These are phyloP conservation scores for Trametes cingulata DNA, from an alignment of 768 basidiomycete genomes.

Conservation along the genomic window DNA sequence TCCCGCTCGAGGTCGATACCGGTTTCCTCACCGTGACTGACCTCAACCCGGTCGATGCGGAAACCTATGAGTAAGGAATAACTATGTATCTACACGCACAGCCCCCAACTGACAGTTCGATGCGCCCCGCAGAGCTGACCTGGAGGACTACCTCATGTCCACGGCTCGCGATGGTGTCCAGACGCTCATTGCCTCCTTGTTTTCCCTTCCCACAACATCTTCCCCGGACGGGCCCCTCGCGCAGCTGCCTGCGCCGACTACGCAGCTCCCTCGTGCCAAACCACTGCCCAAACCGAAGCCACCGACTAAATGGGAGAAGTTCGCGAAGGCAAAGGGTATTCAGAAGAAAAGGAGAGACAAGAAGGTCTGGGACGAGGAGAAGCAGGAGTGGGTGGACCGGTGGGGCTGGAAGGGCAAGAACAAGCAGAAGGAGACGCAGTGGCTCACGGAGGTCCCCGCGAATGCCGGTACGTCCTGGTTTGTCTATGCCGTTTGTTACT, in stretches of 20 bases:
- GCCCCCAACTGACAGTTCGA: neutral
- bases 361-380: constrained; percentile 92
- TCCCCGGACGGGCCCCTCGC: constrained; percentile 84
- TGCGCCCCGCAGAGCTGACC: constrained; percentile 56
- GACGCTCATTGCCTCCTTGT: constrained; percentile 75
- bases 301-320: constrained; percentile 95
- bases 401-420: constrained; percentile 94
- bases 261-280: constrained; percentile 84
- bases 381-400: constrained; percentile 86
- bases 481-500: neutral
- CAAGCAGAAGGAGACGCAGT: constrained; percentile 80
- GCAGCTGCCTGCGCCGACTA: constrained; percentile 74
- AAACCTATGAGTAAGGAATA: constrained; percentile 70
- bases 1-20: constrained; percentile 76
- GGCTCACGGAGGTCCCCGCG: constrained; percentile 88
- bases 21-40: constrained; percentile 87
- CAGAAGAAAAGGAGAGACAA: constrained; percentile 74
- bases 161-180: constrained; percentile 84
- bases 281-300: constrained; percentile 91
- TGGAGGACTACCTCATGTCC: constrained; percentile 78
- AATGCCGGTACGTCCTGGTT: constrained; percentile 76
- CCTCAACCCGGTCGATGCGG: constrained; percentile 81
- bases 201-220: constrained; percentile 73
- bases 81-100: neutral
- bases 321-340: constrained; percentile 94